Percentiles rank a stretch among this genome's conserved stretches.
Conservation (phyloP, 306 rosid genomes). For the Citrullus colocynthis region DNA sequence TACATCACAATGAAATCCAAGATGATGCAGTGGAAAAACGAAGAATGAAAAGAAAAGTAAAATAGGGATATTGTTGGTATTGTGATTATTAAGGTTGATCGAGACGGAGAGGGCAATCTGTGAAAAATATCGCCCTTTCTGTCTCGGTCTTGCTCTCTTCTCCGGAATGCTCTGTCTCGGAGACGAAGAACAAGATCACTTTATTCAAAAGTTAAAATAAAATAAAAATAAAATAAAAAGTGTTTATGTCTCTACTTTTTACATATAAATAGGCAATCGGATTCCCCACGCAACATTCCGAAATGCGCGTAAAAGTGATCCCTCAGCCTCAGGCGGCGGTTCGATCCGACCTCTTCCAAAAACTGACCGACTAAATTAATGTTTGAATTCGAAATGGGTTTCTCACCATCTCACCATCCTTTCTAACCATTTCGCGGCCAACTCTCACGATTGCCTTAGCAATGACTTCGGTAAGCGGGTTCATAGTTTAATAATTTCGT, state of each 20-base stretch:
- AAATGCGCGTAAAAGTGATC: not conserved
- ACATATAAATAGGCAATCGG: not conserved
- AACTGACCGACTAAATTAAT: no score
- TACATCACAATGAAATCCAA: not conserved
- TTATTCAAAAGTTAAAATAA: not conserved
- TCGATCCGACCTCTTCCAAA: not conserved
- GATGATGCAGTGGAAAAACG: not conserved
- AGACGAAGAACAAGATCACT: not conserved
- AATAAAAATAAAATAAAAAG: not conserved
- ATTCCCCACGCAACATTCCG: not conserved
- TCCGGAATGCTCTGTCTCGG: slow-evolving; percentile 1
- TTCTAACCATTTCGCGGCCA: no score
- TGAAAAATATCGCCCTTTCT: slow-evolving; percentile 5
- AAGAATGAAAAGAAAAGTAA: not conserved
- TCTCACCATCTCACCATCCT: no score
- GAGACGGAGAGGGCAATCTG: slow-evolving; percentile 9
- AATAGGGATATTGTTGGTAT: not conserved
- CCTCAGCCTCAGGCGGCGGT: not conserved
- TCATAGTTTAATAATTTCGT: no score
- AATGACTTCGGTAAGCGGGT: no score
- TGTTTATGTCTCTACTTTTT: not conserved
- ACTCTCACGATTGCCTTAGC: no score
- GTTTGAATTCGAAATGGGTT: no score
- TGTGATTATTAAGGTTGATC: not conserved
- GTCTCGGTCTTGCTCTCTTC: slow-evolving; percentile 12